Evolutionary conservation across 768 basidiomycete genomes (phyloP).

Genomic region (Pleurotus cornucopiae): DNA sequence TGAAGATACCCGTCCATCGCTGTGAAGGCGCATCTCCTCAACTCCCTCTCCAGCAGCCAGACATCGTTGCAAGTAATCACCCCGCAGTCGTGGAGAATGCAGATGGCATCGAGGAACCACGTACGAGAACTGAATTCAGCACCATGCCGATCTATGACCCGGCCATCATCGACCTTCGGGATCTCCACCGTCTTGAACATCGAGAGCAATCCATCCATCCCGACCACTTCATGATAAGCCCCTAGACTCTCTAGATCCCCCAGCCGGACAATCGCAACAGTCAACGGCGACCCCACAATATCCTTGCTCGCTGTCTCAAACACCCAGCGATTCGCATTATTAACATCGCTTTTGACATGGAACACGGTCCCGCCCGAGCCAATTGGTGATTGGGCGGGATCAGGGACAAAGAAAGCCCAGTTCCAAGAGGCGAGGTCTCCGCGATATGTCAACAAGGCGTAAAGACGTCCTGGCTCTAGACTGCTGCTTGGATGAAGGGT

Average conservation of each 20-base stretch:
- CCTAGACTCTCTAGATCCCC: slow-evolving; percentile 39
- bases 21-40: slow-evolving; percentile 39
- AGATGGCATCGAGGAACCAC: slow-evolving; percentile 47
- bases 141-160: slow-evolving; percentile 12
- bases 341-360: slow-evolving; percentile 34
- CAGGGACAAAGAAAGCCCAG: slow-evolving; percentile 45
- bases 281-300: slow-evolving; percentile 33
- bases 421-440: slow-evolving; percentile 46
- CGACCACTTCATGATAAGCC: slow-evolving; percentile 37
- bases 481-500: slow-evolving; percentile 5
- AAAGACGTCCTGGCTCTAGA: slow-evolving; percentile 36
- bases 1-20: slow-evolving; percentile 48
- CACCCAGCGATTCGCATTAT: slow-evolving; percentile 30
- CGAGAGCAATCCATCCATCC: slow-evolving; percentile 33
- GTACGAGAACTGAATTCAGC: slow-evolving; percentile 40
- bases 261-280: slow-evolving; percentile 40
- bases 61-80: slow-evolving; percentile 45
- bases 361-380: slow-evolving; percentile 40
- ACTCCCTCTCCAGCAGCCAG: slow-evolving; percentile 43
- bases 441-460: slow-evolving; percentile 40
- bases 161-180: slow-evolving; percentile 23
- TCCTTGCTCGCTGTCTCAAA: slow-evolving; percentile 33
- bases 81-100: slow-evolving; percentile 43
- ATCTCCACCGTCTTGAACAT: slow-evolving; percentile 42
- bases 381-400: slow-evolving; percentile 33